A percentile compares a stretch with the other conserved stretches of the same genome.
These are phyloP conservation scores for Aspergillus nomiae DNA, from an alignment of 2,329 filamentous ascomycete species.

Conservation along the genomic window DNA sequence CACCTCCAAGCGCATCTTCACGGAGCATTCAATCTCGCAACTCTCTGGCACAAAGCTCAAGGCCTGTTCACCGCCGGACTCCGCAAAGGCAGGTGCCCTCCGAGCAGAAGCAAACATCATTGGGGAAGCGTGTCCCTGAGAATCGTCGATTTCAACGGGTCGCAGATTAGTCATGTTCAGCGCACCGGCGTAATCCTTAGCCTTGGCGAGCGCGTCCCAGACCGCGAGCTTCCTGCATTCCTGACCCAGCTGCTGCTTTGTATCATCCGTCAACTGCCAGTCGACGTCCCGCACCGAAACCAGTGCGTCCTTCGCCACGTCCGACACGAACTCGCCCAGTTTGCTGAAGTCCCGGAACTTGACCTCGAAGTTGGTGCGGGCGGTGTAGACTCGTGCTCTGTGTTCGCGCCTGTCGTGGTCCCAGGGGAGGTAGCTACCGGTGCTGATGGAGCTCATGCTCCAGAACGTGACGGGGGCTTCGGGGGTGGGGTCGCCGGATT, in stretches of 20 bases:
- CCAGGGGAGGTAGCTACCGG: slow-evolving; percentile 1
- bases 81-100: background rate
- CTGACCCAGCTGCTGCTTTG: background rate
- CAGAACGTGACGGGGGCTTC: background rate
- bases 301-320: background rate
- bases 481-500: background rate
- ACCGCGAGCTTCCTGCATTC: background rate
- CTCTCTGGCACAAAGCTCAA: background rate
- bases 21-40: background rate
- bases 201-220: background rate
- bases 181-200: background rate
- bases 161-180: background rate
- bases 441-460: slow-evolving; percentile 4
- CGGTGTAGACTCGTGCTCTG: background rate
- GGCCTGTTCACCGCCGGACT: background rate
- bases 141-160: background rate
- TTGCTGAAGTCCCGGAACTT: slow-evolving; percentile 2
- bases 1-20: slow-evolving; percentile 4
- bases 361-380: slow-evolving; percentile 3
- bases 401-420: background rate
- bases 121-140: background rate
- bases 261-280: slow-evolving; percentile 4
- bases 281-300: background rate
- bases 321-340: slow-evolving; percentile 1
- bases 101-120: background rate